Percentiles rank a stretch among this genome's conserved stretches.
phyloP scores from a whole-genome alignment of 192 early-diverging fungal species.

The Mortierella alpina region DNA sequence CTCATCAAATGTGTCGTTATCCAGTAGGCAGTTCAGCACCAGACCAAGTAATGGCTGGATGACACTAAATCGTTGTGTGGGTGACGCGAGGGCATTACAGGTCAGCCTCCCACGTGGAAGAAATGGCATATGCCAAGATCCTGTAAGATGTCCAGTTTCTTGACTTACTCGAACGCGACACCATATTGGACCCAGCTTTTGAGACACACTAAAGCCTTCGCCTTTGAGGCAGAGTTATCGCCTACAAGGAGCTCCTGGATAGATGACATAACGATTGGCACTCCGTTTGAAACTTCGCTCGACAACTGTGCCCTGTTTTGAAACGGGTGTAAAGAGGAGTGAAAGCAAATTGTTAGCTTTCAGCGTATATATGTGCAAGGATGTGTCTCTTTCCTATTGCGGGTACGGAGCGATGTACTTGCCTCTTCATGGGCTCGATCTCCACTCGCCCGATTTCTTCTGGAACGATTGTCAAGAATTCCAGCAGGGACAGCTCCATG shows the following conservation, averaged over 20 bases:
- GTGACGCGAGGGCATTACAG: too few species aligned
- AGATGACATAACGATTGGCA: constrained; percentile 31
- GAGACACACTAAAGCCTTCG: constrained; percentile 61
- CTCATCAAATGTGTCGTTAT: constrained; percentile 59
- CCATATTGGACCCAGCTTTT: constrained; percentile 69
- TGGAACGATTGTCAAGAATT: constrained; percentile 66
- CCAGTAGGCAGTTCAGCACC: constrained; percentile 50
- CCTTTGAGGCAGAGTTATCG: constrained; percentile 38
- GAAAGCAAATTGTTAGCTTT: constrained; percentile 24
- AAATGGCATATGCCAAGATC: too few species aligned
- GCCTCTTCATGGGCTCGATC: constrained; percentile 58
- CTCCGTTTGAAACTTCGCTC: constrained; percentile 17
- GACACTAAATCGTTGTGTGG: constrained; percentile 25
- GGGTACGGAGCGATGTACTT: background rate
- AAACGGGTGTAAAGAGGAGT: constrained; percentile 30
- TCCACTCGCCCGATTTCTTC: constrained; percentile 64
- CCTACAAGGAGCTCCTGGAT: constrained; percentile 29
- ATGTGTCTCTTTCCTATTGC: background rate
- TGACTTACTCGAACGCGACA: constrained; percentile 61
- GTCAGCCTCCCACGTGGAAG: too few species aligned
- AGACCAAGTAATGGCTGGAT: constrained; percentile 56
- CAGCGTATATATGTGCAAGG: constrained; percentile 21
- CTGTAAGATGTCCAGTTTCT: too few species aligned
- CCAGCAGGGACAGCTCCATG: constrained; percentile 56
- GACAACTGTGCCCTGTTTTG: constrained; percentile 44